These are phyloP conservation scores for Thyridium curvatum DNA, from an alignment of 2,329 filamentous ascomycete species.

Conservation along the genomic window DNA sequence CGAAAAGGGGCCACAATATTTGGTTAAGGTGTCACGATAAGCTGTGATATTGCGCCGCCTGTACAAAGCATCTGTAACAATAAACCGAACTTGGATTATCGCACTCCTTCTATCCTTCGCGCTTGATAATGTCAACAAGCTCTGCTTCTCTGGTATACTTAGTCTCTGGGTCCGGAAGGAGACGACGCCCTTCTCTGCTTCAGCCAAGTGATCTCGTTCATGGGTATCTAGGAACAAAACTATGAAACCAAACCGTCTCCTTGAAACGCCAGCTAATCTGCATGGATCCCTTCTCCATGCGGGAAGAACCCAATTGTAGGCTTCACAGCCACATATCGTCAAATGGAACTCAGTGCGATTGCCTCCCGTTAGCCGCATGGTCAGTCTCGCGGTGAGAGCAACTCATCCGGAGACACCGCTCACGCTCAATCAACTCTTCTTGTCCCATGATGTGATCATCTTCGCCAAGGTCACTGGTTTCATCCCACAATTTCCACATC, in stretches of 20 bases:
- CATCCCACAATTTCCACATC: conserved; percentile 77
- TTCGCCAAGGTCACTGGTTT: conserved; percentile 78
- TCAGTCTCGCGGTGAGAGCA: conserved; percentile 27
- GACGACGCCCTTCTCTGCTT: no score
- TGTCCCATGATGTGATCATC: conserved; percentile 74
- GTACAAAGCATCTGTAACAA: conserved; percentile 25
- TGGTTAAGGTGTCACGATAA: conserved; percentile 6
- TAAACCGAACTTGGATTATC: conserved; percentile 9
- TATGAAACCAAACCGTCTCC: conserved; percentile 1
- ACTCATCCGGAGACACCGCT: conserved; percentile 23
- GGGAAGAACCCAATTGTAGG: no score
- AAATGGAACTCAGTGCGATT: background rate
- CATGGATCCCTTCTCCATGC: background rate
- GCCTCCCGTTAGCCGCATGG: conserved; percentile 8
- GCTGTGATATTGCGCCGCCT: conserved; percentile 9
- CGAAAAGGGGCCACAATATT: background rate
- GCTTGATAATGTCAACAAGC: no score
- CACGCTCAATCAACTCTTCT: conserved; percentile 60
- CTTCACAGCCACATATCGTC: no score
- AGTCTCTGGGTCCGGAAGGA: no score
- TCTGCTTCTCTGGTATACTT: no score
- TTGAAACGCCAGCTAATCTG: background rate
- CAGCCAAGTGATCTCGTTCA: conserved; percentile 1
- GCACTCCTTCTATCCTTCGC: background rate
- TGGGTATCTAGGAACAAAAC: conserved; percentile 10